Base-by-base conservation (phyloP, 176 grass and related monocot genomes). In the Juncus inflexus region DNA sequence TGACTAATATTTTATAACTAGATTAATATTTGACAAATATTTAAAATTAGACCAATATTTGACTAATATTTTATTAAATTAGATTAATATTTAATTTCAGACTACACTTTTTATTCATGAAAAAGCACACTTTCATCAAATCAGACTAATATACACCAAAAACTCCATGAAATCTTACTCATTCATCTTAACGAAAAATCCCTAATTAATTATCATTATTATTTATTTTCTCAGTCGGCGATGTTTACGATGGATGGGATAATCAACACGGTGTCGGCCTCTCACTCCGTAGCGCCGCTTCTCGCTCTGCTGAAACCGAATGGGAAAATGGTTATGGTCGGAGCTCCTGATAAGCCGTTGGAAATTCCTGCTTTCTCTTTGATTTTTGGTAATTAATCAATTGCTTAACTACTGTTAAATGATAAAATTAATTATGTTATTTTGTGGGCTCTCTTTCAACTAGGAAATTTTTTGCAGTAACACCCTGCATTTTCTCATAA, bases 291-390 rank as follows among this genome's bases (percentile, higher is more conserved):
- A 13, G 10, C 52, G 0, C 81, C 86, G 2, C 60, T 75, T 57
- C 60, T 89, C n/a, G 9, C 40, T 1, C 35, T 89, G 15, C 63
- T 89, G 2, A 89, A 89, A 66, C 67, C 81, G 5, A 69, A 67
- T 28, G 85, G 85, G 9, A 89, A 83, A 67, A 89, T 89, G 86
- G 15, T 89, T 39, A 5, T 89, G 64, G 37, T 89, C 14, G 81
- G 86, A 7, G 15, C 80, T 40, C 86, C 86, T 0, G 77, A 80
- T 0, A 84, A 89, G 52, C 38, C 81, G 0, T 52, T 89, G 6
- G 86, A 89, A 68, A 5, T 83, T 60, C 14, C 74, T 47, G 66
- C 67, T 35, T 83, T 77, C 50, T 56, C 67, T 66, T 50, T 83
- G 10, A 57, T 83, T 72, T 10, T 36, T 0, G 9, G 80, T 83